These are phyloP conservation scores for Spatholobus suberectus DNA, from an alignment of 306 rosid species.

Conservation along the genomic window DNA sequence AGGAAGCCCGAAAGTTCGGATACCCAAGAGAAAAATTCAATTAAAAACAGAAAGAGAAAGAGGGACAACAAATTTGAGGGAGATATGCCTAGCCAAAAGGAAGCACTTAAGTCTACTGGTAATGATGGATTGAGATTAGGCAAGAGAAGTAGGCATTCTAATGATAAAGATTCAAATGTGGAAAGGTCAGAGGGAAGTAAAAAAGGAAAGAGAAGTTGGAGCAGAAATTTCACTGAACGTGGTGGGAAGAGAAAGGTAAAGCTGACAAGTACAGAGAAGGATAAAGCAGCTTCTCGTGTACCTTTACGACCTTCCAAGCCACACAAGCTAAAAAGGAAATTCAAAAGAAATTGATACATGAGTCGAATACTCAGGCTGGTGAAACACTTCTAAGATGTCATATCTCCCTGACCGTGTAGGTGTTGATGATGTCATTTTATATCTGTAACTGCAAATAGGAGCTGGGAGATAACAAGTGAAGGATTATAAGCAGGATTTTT, in stretches of 20 bases:
- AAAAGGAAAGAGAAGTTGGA: slow-evolving; percentile 35
- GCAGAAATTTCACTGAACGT: slow-evolving; percentile 38
- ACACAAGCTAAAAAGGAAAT: slow-evolving; percentile 41
- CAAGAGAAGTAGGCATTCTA: slow-evolving; percentile 50
- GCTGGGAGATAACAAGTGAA: slow-evolving; percentile 2
- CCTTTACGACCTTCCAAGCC: slow-evolving; percentile 45
- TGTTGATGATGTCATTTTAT: slow-evolving; percentile 2
- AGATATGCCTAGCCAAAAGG: slow-evolving; percentile 22
- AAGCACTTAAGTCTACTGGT: slow-evolving; percentile 25
- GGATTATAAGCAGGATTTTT: background rate
- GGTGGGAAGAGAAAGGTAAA: slow-evolving; percentile 50
- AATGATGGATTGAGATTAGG: slow-evolving; percentile 40
- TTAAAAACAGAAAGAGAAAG: slow-evolving; percentile 51
- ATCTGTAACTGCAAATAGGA: slow-evolving; percentile 5
- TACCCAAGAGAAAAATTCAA: slow-evolving; percentile 44
- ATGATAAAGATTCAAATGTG: slow-evolving; percentile 37
- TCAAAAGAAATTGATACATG: slow-evolving; percentile 26
- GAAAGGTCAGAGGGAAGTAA: slow-evolving; percentile 44
- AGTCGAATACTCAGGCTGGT: slow-evolving; percentile 6
- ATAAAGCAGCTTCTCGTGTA: slow-evolving; percentile 40
- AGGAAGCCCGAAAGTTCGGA: slow-evolving; percentile 48
- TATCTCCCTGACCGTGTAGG: slow-evolving; percentile 24
- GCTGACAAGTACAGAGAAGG: slow-evolving; percentile 17
- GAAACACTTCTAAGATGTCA: slow-evolving; percentile 8
- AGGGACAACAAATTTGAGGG: slow-evolving; percentile 44